Evolutionary conservation across 2,329 filamentous ascomycete species (phyloP), one percentile per base, ranked within the genome.

Genomic region (Trichoderma guizhouense): DNA sequence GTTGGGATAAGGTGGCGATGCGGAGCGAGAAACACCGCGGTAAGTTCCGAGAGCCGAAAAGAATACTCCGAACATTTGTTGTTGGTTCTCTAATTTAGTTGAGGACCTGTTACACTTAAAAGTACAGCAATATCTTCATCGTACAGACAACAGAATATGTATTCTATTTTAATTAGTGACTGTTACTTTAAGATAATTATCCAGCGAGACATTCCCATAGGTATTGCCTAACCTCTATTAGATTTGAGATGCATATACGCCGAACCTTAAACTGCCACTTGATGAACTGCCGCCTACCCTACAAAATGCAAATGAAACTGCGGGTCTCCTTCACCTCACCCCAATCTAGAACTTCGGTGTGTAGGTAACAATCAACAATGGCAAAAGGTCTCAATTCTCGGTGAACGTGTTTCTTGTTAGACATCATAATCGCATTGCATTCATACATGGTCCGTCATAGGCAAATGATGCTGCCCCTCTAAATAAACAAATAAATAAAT

Each of bases 391-490:
- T 53, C 21, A 53, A 53, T 24, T 53, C 47, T 53, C 47, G 47
- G 47, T 53, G 47, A 53, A 5, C 32, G 11, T 28, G n/a, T 12
- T 63, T 32, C 28, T 15, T n/a, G 4, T 24, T 47, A 26, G 11
- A 51, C 28, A 28, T 69, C 57, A 62, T 69, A 62, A 67, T 26
- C 57, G 67, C 57, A 47, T 69, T 61, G 36, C 34, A 69, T 69
- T 62, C 67, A 62, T 69, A 62, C 15, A 62, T 53, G 36, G 21
- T 62, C 39, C 36, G 57, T 61, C 14, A 62, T 43, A 34, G 21
- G 57, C 57, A 14, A 58, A 53, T 28, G 6, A 28, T 21, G n/a
- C 61, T 21, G 57, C 57, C 57, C 39, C n/a, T 69, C 67, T 69
- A 69, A 62, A 47, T 63, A 47, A 58, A 30, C 14, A 57, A 57